These are phyloP conservation scores for Alectoria sarmentosa DNA, from an alignment of 495 filamentous ascomycete species.

Conservation along the genomic window DNA sequence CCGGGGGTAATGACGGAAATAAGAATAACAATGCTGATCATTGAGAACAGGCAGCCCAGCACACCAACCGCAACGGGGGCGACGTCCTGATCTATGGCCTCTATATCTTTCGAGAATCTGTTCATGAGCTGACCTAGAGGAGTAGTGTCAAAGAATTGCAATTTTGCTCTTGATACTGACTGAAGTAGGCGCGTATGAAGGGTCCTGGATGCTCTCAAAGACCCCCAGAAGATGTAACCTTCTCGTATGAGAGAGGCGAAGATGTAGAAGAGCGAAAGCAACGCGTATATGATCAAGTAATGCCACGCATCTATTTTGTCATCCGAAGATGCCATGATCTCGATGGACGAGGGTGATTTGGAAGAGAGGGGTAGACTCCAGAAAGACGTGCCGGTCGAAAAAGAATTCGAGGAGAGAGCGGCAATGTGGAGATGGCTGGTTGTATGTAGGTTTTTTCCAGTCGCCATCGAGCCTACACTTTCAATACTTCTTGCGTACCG, in stretches of 20 bases:
- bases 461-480: neutral
- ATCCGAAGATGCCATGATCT: conserved; percentile 25
- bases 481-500: conserved; percentile 38
- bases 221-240: conserved; percentile 84
- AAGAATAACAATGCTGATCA: conserved; percentile 83
- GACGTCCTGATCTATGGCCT: conserved; percentile 92
- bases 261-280: conserved; percentile 69
- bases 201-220: conserved; percentile 76
- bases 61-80: conserved; percentile 80
- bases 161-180: conserved; percentile 77
- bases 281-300: conserved; percentile 76
- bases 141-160: conserved; percentile 97
- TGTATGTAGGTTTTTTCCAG: neutral
- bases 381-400: conserved; percentile 30
- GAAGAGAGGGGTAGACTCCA: conserved; percentile 33
- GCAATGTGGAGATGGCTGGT: conserved; percentile 3
- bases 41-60: conserved; percentile 61
- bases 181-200: conserved; percentile 76
- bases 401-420: conserved; percentile 29
- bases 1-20: conserved; percentile 88
- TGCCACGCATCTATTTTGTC: conserved; percentile 68
- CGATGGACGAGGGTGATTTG: conserved; percentile 19
- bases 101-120: conserved; percentile 94
- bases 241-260: conserved; percentile 71
- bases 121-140: conserved; percentile 98